phyloP scores from a whole-genome alignment of 306 rosid genomes.

The Pterocarpus macrocarpus region DNA sequence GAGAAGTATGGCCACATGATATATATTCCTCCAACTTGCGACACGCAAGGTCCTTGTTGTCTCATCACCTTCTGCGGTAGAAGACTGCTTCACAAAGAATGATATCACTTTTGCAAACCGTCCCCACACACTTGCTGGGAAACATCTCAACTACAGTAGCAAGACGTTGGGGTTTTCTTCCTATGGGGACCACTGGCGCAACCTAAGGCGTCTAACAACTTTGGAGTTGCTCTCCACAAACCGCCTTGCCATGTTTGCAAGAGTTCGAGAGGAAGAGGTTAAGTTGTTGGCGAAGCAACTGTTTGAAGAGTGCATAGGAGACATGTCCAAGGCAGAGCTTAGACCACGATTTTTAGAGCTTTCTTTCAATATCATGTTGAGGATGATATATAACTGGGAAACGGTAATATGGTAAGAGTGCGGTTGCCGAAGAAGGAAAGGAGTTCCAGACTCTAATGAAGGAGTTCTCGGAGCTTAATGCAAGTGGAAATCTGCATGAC shows the following conservation, averaged over 20 bases:
- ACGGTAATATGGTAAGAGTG: slow-evolving; percentile 42
- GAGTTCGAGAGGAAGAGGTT: slow-evolving; percentile 42
- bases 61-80: slow-evolving; percentile 50
- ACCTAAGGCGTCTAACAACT: slow-evolving; percentile 41
- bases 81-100: slow-evolving; percentile 39
- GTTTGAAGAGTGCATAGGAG: not conserved
- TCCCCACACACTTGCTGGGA: slow-evolving; percentile 45
- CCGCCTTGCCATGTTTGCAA: slow-evolving; percentile 14
- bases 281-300: slow-evolving; percentile 10
- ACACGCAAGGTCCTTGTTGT: slow-evolving; percentile 43
- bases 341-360: not conserved
- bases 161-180: slow-evolving; percentile 23
- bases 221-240: slow-evolving; percentile 38
- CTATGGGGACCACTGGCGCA: slow-evolving; percentile 55
- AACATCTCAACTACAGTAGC: slow-evolving; percentile 41
- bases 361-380: slow-evolving; percentile 47
- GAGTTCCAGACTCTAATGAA: slow-evolving; percentile 32
- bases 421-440: slow-evolving; percentile 19
- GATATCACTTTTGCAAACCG: slow-evolving; percentile 60
- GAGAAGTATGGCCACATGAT: slow-evolving; percentile 48
- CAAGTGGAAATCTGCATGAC: slow-evolving; percentile 15
- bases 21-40: slow-evolving; percentile 44
- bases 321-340: not conserved
- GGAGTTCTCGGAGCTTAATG: not conserved
- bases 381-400: slow-evolving; percentile 48